These are phyloP conservation scores for Fusarium haematococcum DNA, from an alignment of 2,329 filamentous ascomycete genomes.

Conservation along the genomic window DNA sequence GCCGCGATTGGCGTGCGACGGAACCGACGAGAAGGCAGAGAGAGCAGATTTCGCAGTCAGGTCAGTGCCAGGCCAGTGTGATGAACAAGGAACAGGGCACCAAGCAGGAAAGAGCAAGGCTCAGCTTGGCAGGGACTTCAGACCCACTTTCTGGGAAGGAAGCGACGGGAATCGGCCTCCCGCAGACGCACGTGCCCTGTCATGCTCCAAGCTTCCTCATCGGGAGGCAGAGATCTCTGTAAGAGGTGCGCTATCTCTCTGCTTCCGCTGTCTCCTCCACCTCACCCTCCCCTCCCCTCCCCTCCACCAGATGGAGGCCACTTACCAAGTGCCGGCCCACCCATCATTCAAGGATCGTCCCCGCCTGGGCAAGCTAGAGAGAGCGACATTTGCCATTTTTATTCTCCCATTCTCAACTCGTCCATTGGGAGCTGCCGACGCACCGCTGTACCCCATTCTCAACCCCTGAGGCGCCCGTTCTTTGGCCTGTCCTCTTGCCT, in stretches of 20 bases:
- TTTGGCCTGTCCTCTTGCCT: not conserved
- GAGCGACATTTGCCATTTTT: not conserved
- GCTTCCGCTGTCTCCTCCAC: conserved; percentile 14
- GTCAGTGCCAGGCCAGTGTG: not conserved
- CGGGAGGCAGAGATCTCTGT: conserved; percentile 28
- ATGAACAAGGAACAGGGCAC: conserved; percentile 11
- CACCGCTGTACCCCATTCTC: not conserved
- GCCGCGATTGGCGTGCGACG: conserved; percentile 16
- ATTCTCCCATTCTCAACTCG: not conserved
- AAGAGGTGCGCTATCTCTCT: conserved; percentile 20
- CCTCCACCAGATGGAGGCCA: not conserved
- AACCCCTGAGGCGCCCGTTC: not conserved
- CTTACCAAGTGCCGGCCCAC: not conserved
- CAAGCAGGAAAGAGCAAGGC: not conserved
- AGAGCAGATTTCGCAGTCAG: conserved; percentile 1
- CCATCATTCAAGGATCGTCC: not conserved
- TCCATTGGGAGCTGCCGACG: not conserved
- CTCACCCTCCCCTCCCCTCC: not conserved
- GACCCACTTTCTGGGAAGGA: not conserved
- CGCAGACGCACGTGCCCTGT: conserved; percentile 38
- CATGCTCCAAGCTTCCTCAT: conserved; percentile 30
- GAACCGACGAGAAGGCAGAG: not conserved
- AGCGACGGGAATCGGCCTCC: conserved; percentile 40
- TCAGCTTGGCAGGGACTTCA: conserved; percentile 32
- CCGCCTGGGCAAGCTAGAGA: not conserved